A percentile compares a stretch with the other conserved stretches of the same genome.
These are phyloP conservation scores for Vaccinium vitisidaea DNA, from an alignment of 148 eudicot genomes.

Conservation along the genomic window DNA sequence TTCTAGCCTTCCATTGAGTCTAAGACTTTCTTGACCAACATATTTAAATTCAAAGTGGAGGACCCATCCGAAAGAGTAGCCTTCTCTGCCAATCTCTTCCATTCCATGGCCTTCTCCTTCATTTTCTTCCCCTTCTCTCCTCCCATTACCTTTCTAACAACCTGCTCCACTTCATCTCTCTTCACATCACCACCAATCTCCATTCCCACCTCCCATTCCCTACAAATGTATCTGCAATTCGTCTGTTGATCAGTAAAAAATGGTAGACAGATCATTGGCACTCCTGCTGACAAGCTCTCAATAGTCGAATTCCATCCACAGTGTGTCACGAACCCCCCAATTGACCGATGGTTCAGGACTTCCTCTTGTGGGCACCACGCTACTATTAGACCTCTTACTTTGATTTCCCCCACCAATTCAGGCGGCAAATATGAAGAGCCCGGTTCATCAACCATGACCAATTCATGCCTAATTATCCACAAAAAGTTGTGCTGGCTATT, in stretches of 20 bases:
- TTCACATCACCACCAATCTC: neutral
- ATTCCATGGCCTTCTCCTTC: constrained; percentile 1
- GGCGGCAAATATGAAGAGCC: neutral
- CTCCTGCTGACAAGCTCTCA: constrained; percentile 17
- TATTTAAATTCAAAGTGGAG: constrained; percentile 2
- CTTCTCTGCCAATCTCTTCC: constrained; percentile 5
- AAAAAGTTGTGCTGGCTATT: constrained; percentile 13
- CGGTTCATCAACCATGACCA: neutral
- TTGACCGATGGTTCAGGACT: constrained; percentile 18
- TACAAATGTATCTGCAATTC: constrained; percentile 6
- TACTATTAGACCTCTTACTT: constrained; percentile 12
- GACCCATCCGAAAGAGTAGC: constrained; percentile 3
- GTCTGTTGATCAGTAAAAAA: constrained; percentile 16
- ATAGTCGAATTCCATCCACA: constrained; percentile 21
- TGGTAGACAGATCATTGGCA: constrained; percentile 22
- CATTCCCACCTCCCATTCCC: constrained; percentile 2
- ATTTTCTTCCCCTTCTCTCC: constrained; percentile 15
- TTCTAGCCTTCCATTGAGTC: neutral
- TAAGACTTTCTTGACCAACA: constrained; percentile 3
- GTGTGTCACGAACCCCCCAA: constrained; percentile 16
- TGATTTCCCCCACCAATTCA: constrained; percentile 10
- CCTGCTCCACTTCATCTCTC: constrained; percentile 5
- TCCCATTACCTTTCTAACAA: neutral
- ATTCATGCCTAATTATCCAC: constrained; percentile 21
- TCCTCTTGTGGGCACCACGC: constrained; percentile 23